phyloP scores from a whole-genome alignment of 306 rosid species.

The Citrullus amarus region DNA sequence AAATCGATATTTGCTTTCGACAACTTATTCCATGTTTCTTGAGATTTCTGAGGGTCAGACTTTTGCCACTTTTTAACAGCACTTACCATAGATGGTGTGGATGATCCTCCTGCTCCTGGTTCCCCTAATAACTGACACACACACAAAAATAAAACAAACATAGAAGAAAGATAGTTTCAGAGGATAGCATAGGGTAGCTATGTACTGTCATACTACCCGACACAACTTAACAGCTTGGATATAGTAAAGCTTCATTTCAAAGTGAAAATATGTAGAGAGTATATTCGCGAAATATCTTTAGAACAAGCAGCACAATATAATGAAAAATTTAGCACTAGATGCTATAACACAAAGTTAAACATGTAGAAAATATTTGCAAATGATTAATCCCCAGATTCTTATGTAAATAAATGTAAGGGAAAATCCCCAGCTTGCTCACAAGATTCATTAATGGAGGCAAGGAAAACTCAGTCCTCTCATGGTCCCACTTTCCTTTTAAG shows the following conservation, averaged over 20 bases:
- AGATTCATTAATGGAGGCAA: constrained; percentile 95
- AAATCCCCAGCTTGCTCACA: constrained; percentile 35
- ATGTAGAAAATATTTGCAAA: no score
- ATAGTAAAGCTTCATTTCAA: background rate
- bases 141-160: background rate
- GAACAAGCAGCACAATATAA: background rate
- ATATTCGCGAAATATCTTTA: background rate
- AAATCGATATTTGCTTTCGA: constrained; percentile 60
- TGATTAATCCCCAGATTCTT: constrained; percentile 15
- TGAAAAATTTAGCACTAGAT: background rate
- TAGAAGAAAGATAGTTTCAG: background rate
- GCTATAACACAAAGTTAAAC: no score
- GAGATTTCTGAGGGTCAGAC: constrained; percentile 54
- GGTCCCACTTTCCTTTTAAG: constrained; percentile 79
- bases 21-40: constrained; percentile 71
- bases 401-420: constrained; percentile 1
- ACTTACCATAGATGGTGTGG: constrained; percentile 97
- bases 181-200: background rate
- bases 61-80: constrained; percentile 94
- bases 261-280: no score
- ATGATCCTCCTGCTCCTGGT: constrained; percentile 95
- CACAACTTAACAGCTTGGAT: background rate
- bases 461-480: constrained; percentile 67
- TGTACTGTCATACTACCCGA: background rate
- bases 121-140: constrained; percentile 73